phyloP scores from a whole-genome alignment of 257 asterid genomes.

The Paraleonurus japonicus region DNA sequence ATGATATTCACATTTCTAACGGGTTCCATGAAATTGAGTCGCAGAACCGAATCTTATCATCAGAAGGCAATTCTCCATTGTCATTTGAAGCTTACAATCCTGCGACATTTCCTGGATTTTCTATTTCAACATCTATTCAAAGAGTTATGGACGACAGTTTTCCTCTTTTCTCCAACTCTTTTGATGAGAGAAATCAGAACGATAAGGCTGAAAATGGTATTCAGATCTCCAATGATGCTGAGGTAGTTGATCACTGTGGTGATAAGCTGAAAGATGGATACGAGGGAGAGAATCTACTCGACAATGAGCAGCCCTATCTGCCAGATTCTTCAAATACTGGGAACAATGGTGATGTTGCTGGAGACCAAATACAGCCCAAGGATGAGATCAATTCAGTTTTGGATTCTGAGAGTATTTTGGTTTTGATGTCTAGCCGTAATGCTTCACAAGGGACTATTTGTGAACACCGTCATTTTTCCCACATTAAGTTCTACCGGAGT shows the following conservation, averaged over 20 bases:
- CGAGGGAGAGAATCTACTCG: slow-evolving; percentile 39
- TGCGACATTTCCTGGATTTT: slow-evolving; percentile 54
- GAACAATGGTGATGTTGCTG: slow-evolving; percentile 36
- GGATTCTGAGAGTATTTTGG: slow-evolving; percentile 90
- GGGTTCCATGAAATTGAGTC: slow-evolving; percentile 42
- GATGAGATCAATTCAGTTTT: slow-evolving; percentile 70
- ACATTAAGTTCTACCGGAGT: slow-evolving; percentile 80
- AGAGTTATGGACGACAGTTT: slow-evolving; percentile 70
- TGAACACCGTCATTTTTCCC: slow-evolving; percentile 81
- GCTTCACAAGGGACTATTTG: slow-evolving; percentile 70
- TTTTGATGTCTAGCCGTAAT: slow-evolving; percentile 83
- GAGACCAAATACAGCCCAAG: slow-evolving; percentile 46
- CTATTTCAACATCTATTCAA: slow-evolving; percentile 61
- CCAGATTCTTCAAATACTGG: slow-evolving; percentile 37
- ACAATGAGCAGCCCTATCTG: slow-evolving; percentile 29
- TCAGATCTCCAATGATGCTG: slow-evolving; percentile 36
- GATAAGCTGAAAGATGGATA: slow-evolving; percentile 27
- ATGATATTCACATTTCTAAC: slow-evolving; percentile 49
- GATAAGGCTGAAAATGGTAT: slow-evolving; percentile 32
- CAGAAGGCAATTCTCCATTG: slow-evolving; percentile 39
- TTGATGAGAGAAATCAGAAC: slow-evolving; percentile 33
- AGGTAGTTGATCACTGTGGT: slow-evolving; percentile 31
- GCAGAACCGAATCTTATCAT: slow-evolving; percentile 23
- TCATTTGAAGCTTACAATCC: slow-evolving; percentile 52
- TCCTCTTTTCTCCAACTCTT: slow-evolving; percentile 47